phyloP scores from a whole-genome alignment of 2,329 filamentous ascomycete species.

The Daldinia sp. region DNA sequence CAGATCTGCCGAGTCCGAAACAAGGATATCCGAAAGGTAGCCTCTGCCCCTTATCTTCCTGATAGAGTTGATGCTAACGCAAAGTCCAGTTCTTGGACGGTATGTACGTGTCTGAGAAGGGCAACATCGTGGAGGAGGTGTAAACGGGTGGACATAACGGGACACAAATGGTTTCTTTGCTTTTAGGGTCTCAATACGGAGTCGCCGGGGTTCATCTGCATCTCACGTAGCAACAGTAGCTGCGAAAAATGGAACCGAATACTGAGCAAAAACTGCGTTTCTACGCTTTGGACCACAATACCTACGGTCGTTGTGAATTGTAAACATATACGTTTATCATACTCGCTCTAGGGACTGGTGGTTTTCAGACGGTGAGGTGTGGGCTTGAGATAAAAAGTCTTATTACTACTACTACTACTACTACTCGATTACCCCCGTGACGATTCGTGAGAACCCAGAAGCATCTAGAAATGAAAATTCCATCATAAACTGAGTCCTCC shows the following conservation, averaged over 20 bases:
- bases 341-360: background rate
- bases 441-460: background rate
- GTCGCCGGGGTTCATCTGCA: conserved; percentile 70
- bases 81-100: conserved; percentile 92
- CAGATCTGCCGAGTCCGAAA: conserved; percentile 99
- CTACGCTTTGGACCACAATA: conserved; percentile 5
- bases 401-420: too few species aligned
- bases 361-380: background rate
- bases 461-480: background rate
- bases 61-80: conserved; percentile 35
- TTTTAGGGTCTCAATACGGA: conserved; percentile 68
- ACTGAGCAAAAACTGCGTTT: conserved; percentile 41
- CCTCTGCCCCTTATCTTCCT: conserved; percentile 36
- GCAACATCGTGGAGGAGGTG: conserved; percentile 84
- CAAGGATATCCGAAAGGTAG: conserved; percentile 99
- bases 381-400: background rate
- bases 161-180: conserved; percentile 60
- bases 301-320: conserved; percentile 1
- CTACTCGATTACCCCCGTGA: background rate
- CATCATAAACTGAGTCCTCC: too few species aligned
- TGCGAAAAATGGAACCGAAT: conserved; percentile 48
- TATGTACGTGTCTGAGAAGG: conserved; percentile 99
- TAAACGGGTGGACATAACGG: conserved; percentile 47
- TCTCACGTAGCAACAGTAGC: conserved; percentile 62
- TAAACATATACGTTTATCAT: conserved; percentile 2